These are phyloP conservation scores for Saprolegnia diclina DNA, from an alignment of 352 stramenopile genomes.

Conservation along the genomic window DNA sequence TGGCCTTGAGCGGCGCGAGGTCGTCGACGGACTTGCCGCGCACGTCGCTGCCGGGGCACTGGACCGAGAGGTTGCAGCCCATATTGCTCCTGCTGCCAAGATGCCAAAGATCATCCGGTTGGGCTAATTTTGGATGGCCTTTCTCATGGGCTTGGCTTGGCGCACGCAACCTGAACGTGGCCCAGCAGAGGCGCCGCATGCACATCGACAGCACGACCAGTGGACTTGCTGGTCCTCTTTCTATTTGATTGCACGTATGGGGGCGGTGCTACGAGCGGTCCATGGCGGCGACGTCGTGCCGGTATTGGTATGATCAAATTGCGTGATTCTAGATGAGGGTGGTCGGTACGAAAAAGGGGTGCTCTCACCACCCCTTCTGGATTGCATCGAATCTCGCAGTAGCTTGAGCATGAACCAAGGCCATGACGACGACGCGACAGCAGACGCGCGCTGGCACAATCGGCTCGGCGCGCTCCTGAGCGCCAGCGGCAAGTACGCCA, in stretches of 20 bases:
- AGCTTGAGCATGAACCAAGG: background rate
- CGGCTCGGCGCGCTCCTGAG: constrained; percentile 30
- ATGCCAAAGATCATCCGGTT: background rate
- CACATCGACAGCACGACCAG: too few species aligned
- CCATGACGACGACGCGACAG: constrained; percentile 1
- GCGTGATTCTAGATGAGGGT: too few species aligned
- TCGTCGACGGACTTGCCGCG: background rate
- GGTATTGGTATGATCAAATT: too few species aligned
- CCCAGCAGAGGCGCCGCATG: too few species aligned
- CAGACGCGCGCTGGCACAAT: constrained; percentile 32
- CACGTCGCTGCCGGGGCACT: background rate
- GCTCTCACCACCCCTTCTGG: too few species aligned
- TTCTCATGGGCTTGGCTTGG: background rate
- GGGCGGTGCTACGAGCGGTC: too few species aligned
- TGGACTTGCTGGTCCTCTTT: too few species aligned
- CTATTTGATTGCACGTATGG: too few species aligned
- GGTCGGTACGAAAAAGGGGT: too few species aligned
- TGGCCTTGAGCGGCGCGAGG: background rate
- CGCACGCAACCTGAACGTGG: background rate
- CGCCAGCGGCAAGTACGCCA: constrained; percentile 21
- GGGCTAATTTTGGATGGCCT: background rate
- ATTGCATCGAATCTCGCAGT: background rate
- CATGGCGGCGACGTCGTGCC: too few species aligned
- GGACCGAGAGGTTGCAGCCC: background rate
- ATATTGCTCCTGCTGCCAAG: too few species aligned